Base-by-base conservation (phyloP, 1,284 basidiomycete genomes). In the Athelia sp. region DNA sequence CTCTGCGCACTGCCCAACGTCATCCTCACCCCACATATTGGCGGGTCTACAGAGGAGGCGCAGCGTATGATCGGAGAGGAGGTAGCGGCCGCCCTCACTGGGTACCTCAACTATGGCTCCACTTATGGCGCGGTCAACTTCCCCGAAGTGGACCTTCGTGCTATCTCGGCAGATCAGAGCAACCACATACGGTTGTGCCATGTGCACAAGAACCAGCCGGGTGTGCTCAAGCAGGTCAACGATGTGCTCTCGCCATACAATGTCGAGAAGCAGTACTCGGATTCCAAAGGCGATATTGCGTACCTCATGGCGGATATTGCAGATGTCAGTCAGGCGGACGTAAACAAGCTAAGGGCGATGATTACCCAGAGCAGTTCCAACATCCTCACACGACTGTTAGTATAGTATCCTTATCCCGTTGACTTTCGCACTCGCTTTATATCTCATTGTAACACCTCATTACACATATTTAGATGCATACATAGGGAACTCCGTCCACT, bases 201-300 rank as follows among this genome's bases (percentile, higher is more conserved):
- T 71, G 91, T 98, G 46, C 96, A 99, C 78, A 84, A 81, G 69
- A 99, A 99, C 74, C 90, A 96, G 71, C 97, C 97, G 43, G 96
- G 96, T 80, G 95, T 98, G 46, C 84, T 99, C 63, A 87, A 87
- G 61, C 84, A 87, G 61, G 90, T 99, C 76, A 99, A 99, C 79
- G 90, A 96, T 60, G 82, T 83, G 24, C 74, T 99, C 45, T 91
- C 90, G 50, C 84, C 90, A 44, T 94, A 96, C 80, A 99, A 99
- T 70, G 96, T 99, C 64, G 95, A 98, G 73, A 98, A 99, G 76
- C 97, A 99, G 71, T 97, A 89, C 71, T 94, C 96, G 17, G 95
- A 98, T 66, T 94, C 91, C 49, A 93, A 93, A 72, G 93, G 93
- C 58, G 94, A 96, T 57, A 77, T 96, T 49, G 96, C 94, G 18